Evolutionary conservation across 306 rosid species (phyloP).

Genomic region (Rosa rugosa): DNA sequence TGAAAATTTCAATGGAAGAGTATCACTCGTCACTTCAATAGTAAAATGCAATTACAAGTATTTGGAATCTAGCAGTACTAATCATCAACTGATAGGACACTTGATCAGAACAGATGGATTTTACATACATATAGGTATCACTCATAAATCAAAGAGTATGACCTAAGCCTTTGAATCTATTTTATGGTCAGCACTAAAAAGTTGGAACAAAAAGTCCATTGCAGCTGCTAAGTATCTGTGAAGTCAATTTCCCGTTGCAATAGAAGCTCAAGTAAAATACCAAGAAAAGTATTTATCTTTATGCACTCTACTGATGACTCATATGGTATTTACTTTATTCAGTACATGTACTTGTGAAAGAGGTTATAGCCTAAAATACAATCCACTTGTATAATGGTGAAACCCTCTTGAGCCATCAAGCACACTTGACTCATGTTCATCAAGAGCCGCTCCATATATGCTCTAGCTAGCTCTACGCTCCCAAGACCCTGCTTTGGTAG

Average conservation of each 20-base stretch:
- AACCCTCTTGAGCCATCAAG: background rate
- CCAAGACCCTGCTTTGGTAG: conserved; percentile 1
- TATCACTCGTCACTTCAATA: background rate
- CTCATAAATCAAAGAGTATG: background rate
- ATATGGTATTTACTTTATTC: background rate
- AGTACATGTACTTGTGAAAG: background rate
- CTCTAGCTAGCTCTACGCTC: background rate
- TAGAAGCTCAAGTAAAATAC: background rate
- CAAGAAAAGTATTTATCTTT: background rate
- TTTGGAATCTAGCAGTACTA: background rate
- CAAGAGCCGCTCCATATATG: background rate
- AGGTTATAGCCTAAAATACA: background rate
- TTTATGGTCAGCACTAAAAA: background rate
- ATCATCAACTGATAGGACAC: background rate
- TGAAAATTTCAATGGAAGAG: background rate
- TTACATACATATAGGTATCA: background rate
- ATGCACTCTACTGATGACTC: background rate
- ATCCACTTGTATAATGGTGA: background rate
- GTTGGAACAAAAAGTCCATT: background rate
- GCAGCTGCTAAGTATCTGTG: background rate
- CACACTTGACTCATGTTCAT: background rate
- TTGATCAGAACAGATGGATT: background rate
- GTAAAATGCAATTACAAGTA: background rate
- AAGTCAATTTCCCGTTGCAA: background rate
- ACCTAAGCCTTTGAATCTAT: background rate